Conservation (phyloP, 148 eudicot genomes). For the Salicornia ramosissima region DNA sequence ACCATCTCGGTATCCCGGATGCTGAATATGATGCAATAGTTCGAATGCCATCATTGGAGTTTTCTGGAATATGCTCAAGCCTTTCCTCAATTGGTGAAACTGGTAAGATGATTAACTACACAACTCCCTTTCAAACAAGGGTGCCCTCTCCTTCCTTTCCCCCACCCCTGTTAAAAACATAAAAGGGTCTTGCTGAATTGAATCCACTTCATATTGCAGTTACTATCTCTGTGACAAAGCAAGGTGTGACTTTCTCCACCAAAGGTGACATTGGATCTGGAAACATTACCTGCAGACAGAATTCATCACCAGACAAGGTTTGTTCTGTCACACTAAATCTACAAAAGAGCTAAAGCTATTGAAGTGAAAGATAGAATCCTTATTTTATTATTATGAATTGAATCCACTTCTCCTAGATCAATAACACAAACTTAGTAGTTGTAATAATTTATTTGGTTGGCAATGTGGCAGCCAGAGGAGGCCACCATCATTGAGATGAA, state of each 20-base stretch:
- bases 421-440: background rate
- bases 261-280: constrained; percentile 68
- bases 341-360: background rate
- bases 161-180: background rate
- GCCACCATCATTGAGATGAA: constrained; percentile 52
- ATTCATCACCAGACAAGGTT: constrained; percentile 54
- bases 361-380: background rate
- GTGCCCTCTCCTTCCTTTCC: background rate
- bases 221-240: constrained; percentile 60
- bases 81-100: constrained; percentile 61
- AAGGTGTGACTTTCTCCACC: constrained; percentile 63
- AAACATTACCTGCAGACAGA: constrained; percentile 52
- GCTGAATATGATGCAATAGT: constrained; percentile 62
- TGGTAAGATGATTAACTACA: constrained; percentile 26
- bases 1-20: constrained; percentile 68
- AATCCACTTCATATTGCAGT: constrained; percentile 30
- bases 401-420: background rate
- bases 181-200: background rate
- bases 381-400: background rate
- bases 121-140: background rate
- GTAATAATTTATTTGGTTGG: background rate
- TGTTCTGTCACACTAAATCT: background rate
- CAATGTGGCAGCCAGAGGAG: constrained; percentile 50
- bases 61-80: constrained; percentile 48
- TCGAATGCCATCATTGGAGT: constrained; percentile 56